Percentiles rank a stretch among this genome's conserved stretches.
phyloP scores from a whole-genome alignment of 2,329 filamentous ascomycete species.

The Metarhizium album region DNA sequence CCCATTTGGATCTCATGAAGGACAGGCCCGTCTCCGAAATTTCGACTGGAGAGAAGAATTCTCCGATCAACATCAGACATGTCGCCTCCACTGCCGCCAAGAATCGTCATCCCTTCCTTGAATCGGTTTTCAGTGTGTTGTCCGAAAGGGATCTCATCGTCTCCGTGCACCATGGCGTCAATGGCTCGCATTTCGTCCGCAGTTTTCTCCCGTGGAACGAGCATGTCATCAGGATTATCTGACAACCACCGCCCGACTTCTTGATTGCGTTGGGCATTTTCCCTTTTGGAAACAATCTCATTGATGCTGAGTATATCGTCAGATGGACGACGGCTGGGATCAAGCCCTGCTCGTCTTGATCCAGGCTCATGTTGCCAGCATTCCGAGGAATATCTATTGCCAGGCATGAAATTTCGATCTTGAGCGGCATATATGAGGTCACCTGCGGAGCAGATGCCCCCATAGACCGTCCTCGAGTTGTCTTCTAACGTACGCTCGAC shows the following conservation, averaged over 20 bases:
- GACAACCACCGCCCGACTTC: slow-evolving; percentile 42
- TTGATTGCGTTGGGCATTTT: slow-evolving; percentile 34
- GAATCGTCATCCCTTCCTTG: slow-evolving; percentile 40
- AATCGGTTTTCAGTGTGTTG: slow-evolving; percentile 39
- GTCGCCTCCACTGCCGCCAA: slow-evolving; percentile 28
- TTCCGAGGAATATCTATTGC: slow-evolving; percentile 28
- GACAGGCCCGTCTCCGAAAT: slow-evolving; percentile 39
- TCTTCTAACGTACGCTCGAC: slow-evolving; percentile 30
- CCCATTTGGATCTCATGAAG: slow-evolving; percentile 32
- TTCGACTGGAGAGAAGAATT: slow-evolving; percentile 36
- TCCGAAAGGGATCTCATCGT: slow-evolving; percentile 34
- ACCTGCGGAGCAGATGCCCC: slow-evolving; percentile 27
- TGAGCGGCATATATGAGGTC: slow-evolving; percentile 24
- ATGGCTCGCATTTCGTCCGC: slow-evolving; percentile 14
- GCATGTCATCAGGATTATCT: slow-evolving; percentile 19
- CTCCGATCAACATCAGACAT: slow-evolving; percentile 36
- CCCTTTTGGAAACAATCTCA: slow-evolving; percentile 31
- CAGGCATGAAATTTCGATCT: slow-evolving; percentile 10
- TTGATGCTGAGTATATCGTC: slow-evolving; percentile 38
- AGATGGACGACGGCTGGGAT: slow-evolving; percentile 32
- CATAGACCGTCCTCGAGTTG: slow-evolving; percentile 23
- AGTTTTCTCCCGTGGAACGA: slow-evolving; percentile 15
- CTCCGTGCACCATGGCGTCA: slow-evolving; percentile 16
- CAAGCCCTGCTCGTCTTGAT: slow-evolving; percentile 35
- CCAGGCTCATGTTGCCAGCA: slow-evolving; percentile 28